Percentiles rank a stretch among this genome's conserved stretches.
These are phyloP conservation scores for Rosellinia necatrix DNA, from an alignment of 2,329 filamentous ascomycete species.

Conservation along the genomic window DNA sequence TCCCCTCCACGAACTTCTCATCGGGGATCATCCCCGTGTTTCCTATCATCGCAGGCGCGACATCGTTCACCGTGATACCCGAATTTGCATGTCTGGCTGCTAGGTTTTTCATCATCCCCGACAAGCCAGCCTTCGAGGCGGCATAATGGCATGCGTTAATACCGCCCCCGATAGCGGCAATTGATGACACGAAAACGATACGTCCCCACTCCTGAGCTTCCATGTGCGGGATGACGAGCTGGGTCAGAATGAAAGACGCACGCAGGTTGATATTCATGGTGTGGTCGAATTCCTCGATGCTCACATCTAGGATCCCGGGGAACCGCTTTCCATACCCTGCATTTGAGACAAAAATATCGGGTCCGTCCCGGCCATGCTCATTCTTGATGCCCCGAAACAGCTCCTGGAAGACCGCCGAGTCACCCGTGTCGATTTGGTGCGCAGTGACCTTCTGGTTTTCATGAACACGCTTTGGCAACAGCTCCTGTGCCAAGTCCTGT, in stretches of 20 bases:
- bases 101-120: conserved; percentile 68
- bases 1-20: conserved; percentile 53
- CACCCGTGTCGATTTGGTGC: conserved; percentile 63
- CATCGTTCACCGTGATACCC: conserved; percentile 69
- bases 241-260: conserved; percentile 65
- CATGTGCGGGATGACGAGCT: conserved; percentile 66
- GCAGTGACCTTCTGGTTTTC: conserved; percentile 50
- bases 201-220: conserved; percentile 63
- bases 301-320: conserved; percentile 59
- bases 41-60: conserved; percentile 72
- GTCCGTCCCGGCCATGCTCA: conserved; percentile 54
- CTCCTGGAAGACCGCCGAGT: conserved; percentile 54
- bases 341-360: conserved; percentile 69
- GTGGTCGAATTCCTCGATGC: conserved; percentile 66
- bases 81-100: conserved; percentile 61
- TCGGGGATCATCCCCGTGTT: conserved; percentile 66
- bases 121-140: conserved; percentile 65
- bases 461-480: conserved; percentile 29
- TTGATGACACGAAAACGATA: conserved; percentile 67
- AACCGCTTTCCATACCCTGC: conserved; percentile 70
- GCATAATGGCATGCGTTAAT: conserved; percentile 67
- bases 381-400: conserved; percentile 60
- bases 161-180: conserved; percentile 65
- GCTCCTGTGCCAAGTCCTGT: conserved; percentile 37
- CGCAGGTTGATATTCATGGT: conserved; percentile 66